Base-by-base conservation (phyloP, 495 filamentous ascomycete genomes). In the Annulohypoxylon maeteangense region DNA sequence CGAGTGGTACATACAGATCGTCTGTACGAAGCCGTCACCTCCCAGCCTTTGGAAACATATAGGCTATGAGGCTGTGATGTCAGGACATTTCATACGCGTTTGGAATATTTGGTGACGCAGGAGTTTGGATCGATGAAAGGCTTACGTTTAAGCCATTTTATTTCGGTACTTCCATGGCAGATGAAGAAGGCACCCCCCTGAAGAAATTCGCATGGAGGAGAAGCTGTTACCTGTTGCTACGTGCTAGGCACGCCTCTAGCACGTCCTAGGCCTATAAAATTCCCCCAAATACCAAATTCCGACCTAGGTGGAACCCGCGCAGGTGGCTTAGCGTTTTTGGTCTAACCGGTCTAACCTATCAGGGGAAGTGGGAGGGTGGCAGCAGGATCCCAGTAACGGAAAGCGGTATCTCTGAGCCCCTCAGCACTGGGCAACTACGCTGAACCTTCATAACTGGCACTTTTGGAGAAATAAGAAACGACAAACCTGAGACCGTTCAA, bases 301-400 rank as follows among this genome's bases (percentile, higher is more conserved):
- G 27, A n/a, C 25, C 12, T 34, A 20, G 14, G 14, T 54, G 50
- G 47, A 51, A 14, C 50, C 29, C 12, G 34, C 29, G n/a, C 25
- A 58, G 45, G 60, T 58, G 67, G 67, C 67, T 70, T 64, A 70
- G 67, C 54, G 20, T 27, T 34, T 8, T 10, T 7, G 18, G 23
- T 23, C 57, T 60, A 54, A 47, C 64, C 55, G 18, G 23, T 23
- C 57, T 60, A 54, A 47, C 64, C 55, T 36, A 60, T 60, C 44
- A 16, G 47, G 64, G 64, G 64, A 67, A 67, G 64, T 67, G 47
- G 64, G 64, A 55, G 59, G 59, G 64, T 67, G 45, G 64, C 64
- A 55, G 55, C 32, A 53, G 45, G 25, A 34, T 54, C 16, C 27
- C 18, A 56, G 40, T 2, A 23, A 45, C 45, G 5, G 32, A 27